These are phyloP conservation scores for Apiospora marii DNA, from an alignment of 2,329 filamentous ascomycete species.

Conservation along the genomic window DNA sequence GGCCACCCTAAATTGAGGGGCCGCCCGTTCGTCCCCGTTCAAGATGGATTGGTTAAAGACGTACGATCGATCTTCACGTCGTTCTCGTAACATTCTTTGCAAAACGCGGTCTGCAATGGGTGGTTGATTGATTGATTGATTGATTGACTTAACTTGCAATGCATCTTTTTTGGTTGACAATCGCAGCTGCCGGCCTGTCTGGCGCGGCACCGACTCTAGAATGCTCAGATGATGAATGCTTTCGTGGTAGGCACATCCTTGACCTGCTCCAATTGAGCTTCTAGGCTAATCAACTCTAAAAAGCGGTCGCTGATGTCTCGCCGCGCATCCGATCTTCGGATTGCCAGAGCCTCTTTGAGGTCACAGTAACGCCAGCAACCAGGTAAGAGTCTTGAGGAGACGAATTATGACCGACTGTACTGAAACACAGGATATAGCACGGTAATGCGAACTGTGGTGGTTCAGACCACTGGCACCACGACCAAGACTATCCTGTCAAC, in stretches of 20 bases:
- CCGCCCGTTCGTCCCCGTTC: neutral
- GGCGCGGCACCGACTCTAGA: neutral
- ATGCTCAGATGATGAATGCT: constrained; percentile 25
- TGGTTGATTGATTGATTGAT: neutral
- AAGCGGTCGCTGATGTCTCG: constrained; percentile 25
- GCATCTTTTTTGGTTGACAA: constrained; percentile 14
- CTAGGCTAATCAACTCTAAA: constrained; percentile 1
- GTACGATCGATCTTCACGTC: neutral
- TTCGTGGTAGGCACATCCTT: constrained; percentile 19
- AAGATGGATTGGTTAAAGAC: neutral
- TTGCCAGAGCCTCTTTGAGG: constrained; percentile 25
- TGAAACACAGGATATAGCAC: constrained; percentile 21
- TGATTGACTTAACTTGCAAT: constrained; percentile 14
- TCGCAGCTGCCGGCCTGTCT: neutral
- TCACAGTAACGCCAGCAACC: constrained; percentile 26
- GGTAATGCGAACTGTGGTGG: constrained; percentile 21
- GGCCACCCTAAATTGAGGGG: constrained; percentile 3
- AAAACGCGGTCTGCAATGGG: neutral
- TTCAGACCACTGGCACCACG: constrained; percentile 24
- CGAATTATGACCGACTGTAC: too few relatives aligned
- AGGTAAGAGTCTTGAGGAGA: neutral
- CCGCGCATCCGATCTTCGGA: constrained; percentile 22
- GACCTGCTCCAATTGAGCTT: neutral
- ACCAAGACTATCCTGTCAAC: constrained; percentile 30
- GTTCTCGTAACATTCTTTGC: neutral